phyloP scores from a whole-genome alignment of 306 rosid genomes.

The Urtica urens region DNA sequence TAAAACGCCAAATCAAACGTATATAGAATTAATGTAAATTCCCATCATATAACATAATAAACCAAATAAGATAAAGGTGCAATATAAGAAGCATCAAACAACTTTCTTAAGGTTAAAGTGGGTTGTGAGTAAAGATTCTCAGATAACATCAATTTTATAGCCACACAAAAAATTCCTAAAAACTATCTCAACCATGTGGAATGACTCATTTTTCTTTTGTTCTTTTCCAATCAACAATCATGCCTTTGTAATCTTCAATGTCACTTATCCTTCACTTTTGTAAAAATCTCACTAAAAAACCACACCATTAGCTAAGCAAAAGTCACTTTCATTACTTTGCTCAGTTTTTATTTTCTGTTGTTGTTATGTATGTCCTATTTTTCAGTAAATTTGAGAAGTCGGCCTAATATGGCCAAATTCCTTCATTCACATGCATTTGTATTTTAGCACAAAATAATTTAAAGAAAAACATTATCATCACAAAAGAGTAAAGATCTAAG shows the following conservation, averaged over 20 bases:
- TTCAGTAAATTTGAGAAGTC: too few species aligned
- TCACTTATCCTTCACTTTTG: conserved; percentile 6
- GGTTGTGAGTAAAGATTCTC: conserved; percentile 8
- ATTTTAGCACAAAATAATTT: too few species aligned
- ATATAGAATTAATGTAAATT: neutral
- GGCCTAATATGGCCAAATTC: too few species aligned
- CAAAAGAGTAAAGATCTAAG: too few species aligned
- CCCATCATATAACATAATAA: neutral
- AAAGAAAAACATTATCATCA: too few species aligned
- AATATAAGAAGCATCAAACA: neutral
- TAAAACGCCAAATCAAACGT: too few species aligned
- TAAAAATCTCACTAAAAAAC: neutral
- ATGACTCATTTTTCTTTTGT: conserved; percentile 19
- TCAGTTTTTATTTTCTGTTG: too few species aligned
- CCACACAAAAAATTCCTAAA: neutral
- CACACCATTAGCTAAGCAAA: neutral
- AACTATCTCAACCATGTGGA: conserved; percentile 19
- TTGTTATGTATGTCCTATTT: too few species aligned
- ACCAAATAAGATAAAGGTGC: neutral
- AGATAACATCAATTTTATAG: neutral
- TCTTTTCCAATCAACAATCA: conserved; percentile 18
- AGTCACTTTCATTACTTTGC: conserved; percentile 1
- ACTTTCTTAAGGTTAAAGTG: conserved; percentile 7
- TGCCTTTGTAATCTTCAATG: neutral
- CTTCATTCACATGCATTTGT: too few species aligned